phyloP scores from a whole-genome alignment of 2,329 filamentous ascomycete species.

The Stagonosporopsis chrysanthemi region DNA sequence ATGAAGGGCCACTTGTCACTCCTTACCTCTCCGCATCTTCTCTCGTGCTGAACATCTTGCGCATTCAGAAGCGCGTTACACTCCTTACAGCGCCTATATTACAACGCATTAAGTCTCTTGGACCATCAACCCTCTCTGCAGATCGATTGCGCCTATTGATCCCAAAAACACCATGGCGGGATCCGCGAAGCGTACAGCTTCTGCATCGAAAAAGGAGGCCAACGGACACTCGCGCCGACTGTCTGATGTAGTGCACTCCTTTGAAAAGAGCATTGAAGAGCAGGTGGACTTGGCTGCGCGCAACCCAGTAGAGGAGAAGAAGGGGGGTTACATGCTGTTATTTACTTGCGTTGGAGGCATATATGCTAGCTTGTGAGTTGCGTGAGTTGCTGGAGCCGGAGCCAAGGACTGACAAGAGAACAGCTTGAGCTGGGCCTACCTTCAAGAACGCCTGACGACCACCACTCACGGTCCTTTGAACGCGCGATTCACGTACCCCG shows the following conservation, averaged over 20 bases:
- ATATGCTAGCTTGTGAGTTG: conserved; percentile 87
- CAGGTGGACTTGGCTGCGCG: conserved; percentile 42
- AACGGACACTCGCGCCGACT: conserved; percentile 35
- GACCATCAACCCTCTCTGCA: neutral
- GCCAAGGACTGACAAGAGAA: conserved; percentile 12
- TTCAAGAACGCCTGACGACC: conserved; percentile 97
- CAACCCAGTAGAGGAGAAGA: conserved; percentile 45
- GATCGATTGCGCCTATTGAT: neutral
- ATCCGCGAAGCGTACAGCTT: conserved; percentile 38
- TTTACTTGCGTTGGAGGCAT: conserved; percentile 91
- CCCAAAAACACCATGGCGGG: conserved; percentile 36
- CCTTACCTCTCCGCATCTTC: conserved; percentile 3
- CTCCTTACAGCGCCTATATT: conserved; percentile 3
- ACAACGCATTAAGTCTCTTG: neutral
- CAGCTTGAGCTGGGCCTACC: conserved; percentile 90
- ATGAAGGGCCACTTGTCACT: conserved; percentile 12
- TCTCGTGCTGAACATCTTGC: conserved; percentile 3
- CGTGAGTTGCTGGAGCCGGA: neutral
- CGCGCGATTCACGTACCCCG: conserved; percentile 83
- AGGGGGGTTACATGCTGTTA: conserved; percentile 74
- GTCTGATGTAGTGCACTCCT: conserved; percentile 36
- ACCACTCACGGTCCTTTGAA: conserved; percentile 76
- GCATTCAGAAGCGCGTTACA: conserved; percentile 4
- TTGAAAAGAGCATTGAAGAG: conserved; percentile 43
- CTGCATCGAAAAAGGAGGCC: conserved; percentile 32